These are phyloP conservation scores for Neolentinus lepideus DNA, from an alignment of 1,284 basidiomycete genomes.

Conservation along the genomic window DNA sequence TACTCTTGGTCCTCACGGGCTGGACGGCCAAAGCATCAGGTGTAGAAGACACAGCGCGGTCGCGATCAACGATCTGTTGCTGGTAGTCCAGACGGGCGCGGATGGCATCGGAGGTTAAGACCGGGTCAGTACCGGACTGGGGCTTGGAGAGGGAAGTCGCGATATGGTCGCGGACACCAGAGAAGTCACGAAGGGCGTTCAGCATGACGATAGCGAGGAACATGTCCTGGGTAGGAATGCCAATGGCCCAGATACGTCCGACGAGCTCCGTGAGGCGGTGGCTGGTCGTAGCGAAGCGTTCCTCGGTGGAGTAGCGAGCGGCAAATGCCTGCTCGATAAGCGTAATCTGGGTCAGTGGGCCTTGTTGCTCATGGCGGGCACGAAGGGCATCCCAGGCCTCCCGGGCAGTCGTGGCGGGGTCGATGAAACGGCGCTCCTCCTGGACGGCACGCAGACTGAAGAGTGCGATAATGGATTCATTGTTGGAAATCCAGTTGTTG, in stretches of 20 bases:
- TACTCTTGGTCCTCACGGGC: neutral
- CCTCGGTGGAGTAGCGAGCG: neutral
- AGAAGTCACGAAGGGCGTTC: constrained; percentile 5
- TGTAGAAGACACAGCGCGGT: neutral
- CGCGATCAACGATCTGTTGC: neutral
- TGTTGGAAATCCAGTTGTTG: neutral
- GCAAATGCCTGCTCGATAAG: constrained; percentile 9
- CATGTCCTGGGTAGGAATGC: constrained; percentile 4
- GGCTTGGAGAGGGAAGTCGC: constrained; percentile 4
- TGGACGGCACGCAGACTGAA: neutral
- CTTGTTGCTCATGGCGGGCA: constrained; percentile 6
- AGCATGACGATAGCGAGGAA: constrained; percentile 7
- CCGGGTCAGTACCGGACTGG: neutral
- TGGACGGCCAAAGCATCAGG: neutral
- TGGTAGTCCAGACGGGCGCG: constrained; percentile 8
- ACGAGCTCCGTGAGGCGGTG: constrained; percentile 1
- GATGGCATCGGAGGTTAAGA: constrained; percentile 1
- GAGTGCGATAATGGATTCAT: neutral
- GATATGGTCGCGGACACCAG: constrained; percentile 6
- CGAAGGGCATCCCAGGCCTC: constrained; percentile 4
- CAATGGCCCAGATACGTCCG: constrained; percentile 10
- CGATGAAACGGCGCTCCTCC: neutral
- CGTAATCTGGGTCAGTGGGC: constrained; percentile 9
- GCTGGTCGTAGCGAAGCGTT: constrained; percentile 3
- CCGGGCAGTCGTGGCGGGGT: neutral